Percentiles rank a stretch among this genome's conserved stretches.
Conservation (phyloP, 352 stramenopile genomes). For the Globisporangium mamillatum region DNA sequence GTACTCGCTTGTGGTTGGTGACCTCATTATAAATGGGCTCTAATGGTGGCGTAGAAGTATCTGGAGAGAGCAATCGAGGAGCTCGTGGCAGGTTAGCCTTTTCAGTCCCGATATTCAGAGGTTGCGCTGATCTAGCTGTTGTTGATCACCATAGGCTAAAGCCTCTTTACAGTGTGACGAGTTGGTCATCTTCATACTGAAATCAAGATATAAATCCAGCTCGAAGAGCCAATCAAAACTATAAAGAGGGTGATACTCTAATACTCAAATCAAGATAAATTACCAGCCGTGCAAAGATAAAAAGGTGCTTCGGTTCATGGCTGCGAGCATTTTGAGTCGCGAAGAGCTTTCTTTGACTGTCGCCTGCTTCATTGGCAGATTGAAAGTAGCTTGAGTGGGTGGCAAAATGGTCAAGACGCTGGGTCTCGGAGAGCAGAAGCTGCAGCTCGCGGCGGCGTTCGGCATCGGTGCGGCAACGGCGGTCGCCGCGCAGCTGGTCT, state of each 20-base stretch:
- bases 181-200: background rate
- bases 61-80: constrained; percentile 14
- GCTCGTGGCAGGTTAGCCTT: background rate
- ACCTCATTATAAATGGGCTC: background rate
- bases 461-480: constrained; percentile 46
- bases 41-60: background rate
- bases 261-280: background rate
- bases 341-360: background rate
- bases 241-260: background rate
- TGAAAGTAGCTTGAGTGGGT: constrained; percentile 3
- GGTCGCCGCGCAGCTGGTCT: constrained; percentile 42
- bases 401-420: constrained; percentile 50
- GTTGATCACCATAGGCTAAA: too few species aligned
- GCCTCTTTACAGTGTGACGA: background rate
- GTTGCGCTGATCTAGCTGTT: background rate
- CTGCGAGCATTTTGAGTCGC: constrained; percentile 1
- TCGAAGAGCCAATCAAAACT: background rate
- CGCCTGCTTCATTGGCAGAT: background rate
- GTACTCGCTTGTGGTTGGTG: background rate
- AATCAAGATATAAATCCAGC: background rate
- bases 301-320: background rate
- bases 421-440: constrained; percentile 19
- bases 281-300: background rate
- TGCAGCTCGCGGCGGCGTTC: constrained; percentile 50
- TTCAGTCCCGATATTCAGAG: background rate